A percentile compares a stretch with the other conserved stretches of the same genome.
Conservation (phyloP, 2,329 filamentous ascomycete genomes). For the Hymenoscyphus infarciens region DNA sequence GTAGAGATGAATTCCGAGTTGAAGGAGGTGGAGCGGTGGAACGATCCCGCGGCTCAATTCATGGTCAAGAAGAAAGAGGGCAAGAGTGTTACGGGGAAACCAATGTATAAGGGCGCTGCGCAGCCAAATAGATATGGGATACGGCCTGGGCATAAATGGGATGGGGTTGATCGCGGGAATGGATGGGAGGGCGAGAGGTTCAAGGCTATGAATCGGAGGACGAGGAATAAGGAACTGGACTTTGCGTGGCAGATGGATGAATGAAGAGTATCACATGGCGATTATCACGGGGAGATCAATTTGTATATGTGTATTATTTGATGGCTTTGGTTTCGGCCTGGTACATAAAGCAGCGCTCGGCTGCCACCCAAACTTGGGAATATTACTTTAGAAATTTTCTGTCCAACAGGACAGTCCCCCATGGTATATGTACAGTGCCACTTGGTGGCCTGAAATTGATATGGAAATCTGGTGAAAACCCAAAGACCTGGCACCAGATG, state of each 20-base stretch:
- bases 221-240: constrained; percentile 73
- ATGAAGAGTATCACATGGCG: constrained; percentile 36
- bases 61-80: constrained; percentile 45
- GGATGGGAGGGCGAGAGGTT: constrained; percentile 94
- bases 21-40: constrained; percentile 76
- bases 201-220: constrained; percentile 74
- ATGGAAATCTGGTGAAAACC: not conserved
- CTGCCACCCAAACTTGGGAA: not conserved
- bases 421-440: not conserved
- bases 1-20: constrained; percentile 80
- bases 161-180: constrained; percentile 90
- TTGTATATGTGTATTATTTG: not conserved
- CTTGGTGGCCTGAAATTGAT: not conserved
- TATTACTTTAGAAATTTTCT: not conserved
- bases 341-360: not conserved
- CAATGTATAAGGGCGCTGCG: constrained; percentile 71
- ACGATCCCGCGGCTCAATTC: constrained; percentile 87
- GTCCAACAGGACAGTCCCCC: not conserved
- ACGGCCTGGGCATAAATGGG: constrained; percentile 88
- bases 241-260: constrained; percentile 98
- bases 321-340: not conserved
- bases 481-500: not conserved
- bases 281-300: not conserved
- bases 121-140: constrained; percentile 94
- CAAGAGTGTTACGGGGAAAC: constrained; percentile 27